These are phyloP conservation scores for Tricholoma terreum DNA, from an alignment of 768 basidiomycete species.

Conservation along the genomic window DNA sequence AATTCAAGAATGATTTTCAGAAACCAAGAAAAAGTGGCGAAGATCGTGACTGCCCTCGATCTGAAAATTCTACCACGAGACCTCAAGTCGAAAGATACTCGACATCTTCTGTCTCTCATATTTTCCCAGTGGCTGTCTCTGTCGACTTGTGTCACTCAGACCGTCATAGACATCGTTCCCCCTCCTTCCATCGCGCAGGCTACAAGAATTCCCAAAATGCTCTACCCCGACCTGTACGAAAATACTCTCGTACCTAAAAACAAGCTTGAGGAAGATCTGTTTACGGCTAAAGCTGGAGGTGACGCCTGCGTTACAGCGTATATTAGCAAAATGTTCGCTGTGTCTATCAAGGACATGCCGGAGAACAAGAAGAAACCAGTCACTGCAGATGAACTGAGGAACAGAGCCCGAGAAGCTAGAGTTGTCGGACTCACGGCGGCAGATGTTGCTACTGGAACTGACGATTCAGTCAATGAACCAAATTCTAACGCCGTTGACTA, in stretches of 20 bases:
- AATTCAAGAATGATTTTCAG: slow-evolving; percentile 39
- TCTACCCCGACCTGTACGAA: slow-evolving; percentile 77
- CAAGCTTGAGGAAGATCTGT: slow-evolving; percentile 83
- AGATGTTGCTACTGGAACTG: slow-evolving; percentile 10
- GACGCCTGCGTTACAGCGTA: slow-evolving; percentile 74
- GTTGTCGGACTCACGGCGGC: slow-evolving; percentile 28
- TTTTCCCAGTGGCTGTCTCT: slow-evolving; percentile 96
- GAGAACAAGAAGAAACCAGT: slow-evolving; percentile 76
- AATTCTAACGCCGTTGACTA: slow-evolving; percentile 23
- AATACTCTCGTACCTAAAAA: slow-evolving; percentile 60
- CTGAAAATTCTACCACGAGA: slow-evolving; percentile 87
- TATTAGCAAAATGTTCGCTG: slow-evolving; percentile 98
- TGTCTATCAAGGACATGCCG: slow-evolving; percentile 75
- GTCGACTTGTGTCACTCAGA: slow-evolving; percentile 89
- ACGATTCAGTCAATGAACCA: slow-evolving; percentile 4
- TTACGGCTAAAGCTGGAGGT: slow-evolving; percentile 56
- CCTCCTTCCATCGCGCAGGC: slow-evolving; percentile 80
- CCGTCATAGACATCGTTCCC: slow-evolving; percentile 91
- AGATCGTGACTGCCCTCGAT: slow-evolving; percentile 80
- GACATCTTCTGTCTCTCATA: slow-evolving; percentile 78
- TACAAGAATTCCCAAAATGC: slow-evolving; percentile 84
- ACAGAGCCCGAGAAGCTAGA: slow-evolving; percentile 54
- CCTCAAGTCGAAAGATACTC: slow-evolving; percentile 86
- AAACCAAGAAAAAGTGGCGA: slow-evolving; percentile 83
- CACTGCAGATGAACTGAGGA: slow-evolving; percentile 82